Evolutionary conservation across 2,329 filamentous ascomycete genomes (phyloP).

Genomic region (Hymenoscyphus fructigenus): DNA sequence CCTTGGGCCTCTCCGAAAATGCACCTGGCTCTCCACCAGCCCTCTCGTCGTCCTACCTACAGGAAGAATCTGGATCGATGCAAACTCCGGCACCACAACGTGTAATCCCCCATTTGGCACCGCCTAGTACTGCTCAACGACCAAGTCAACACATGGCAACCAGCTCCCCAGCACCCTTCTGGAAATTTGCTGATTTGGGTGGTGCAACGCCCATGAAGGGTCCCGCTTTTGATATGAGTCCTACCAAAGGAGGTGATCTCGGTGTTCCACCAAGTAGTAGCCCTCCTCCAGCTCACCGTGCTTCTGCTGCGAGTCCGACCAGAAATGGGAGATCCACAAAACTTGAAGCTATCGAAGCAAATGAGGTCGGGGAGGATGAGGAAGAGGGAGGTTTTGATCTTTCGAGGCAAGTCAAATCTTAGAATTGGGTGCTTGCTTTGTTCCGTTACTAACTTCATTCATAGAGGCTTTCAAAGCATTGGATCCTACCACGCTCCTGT

Average conservation of each 20-base stretch:
- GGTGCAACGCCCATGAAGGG: slow-evolving; percentile 64
- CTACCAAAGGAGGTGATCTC: slow-evolving; percentile 48
- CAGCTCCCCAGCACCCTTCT: slow-evolving; percentile 82
- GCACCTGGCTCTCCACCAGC: slow-evolving; percentile 57
- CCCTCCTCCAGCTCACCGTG: slow-evolving; percentile 43
- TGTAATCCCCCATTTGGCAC: slow-evolving; percentile 72
- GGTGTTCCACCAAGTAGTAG: slow-evolving; percentile 54
- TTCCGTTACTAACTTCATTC: slow-evolving; percentile 25
- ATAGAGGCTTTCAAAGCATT: slow-evolving; percentile 61
- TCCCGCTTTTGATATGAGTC: slow-evolving; percentile 58
- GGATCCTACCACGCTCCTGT: slow-evolving; percentile 54
- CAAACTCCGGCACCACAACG: slow-evolving; percentile 72
- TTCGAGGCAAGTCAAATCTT: slow-evolving; percentile 27
- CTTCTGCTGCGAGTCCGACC: slow-evolving; percentile 32
- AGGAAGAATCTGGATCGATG: slow-evolving; percentile 60
- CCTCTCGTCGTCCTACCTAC: slow-evolving; percentile 60
- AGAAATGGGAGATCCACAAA: slow-evolving; percentile 24
- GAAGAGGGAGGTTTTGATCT: slow-evolving; percentile 36
- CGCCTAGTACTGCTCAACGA: slow-evolving; percentile 76
- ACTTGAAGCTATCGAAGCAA: slow-evolving; percentile 23
- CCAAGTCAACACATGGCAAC: slow-evolving; percentile 86
- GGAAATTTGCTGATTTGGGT: slow-evolving; percentile 75
- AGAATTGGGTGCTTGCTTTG: neutral
- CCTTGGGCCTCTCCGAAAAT: slow-evolving; percentile 49
- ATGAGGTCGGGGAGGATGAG: slow-evolving; percentile 33